phyloP scores from a whole-genome alignment of 1,139 yeast species.

The Saccharomyces hybrid region DNA sequence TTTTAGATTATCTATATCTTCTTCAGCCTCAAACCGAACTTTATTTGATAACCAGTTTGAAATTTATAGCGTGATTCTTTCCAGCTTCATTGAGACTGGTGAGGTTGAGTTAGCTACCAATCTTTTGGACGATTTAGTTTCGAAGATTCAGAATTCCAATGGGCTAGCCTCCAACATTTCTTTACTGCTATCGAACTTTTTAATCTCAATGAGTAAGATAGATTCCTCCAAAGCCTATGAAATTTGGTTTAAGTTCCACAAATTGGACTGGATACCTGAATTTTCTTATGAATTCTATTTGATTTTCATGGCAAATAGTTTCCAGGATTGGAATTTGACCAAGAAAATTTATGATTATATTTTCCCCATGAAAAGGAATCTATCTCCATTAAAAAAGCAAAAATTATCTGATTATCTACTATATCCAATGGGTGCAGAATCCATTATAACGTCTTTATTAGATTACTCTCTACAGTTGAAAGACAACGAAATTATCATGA shows the following conservation, averaged over 20 bases:
- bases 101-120: conserved; percentile 46
- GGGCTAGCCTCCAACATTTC: conserved; percentile 28
- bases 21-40: background rate
- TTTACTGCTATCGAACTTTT: conserved; percentile 31
- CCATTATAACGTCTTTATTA: conserved; percentile 24
- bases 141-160: conserved; percentile 30
- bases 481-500: conserved; percentile 32
- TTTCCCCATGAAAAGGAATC: conserved; percentile 27
- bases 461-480: conserved; percentile 29
- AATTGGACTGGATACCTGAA: conserved; percentile 36
- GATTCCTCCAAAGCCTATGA: conserved; percentile 31
- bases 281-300: conserved; percentile 35
- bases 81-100: conserved; percentile 44
- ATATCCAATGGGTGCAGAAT: conserved; percentile 22
- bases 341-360: conserved; percentile 33
- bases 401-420: conserved; percentile 22
- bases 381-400: conserved; percentile 6
- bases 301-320: conserved; percentile 28
- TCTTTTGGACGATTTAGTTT: conserved; percentile 42
- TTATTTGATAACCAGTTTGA: conserved; percentile 35
- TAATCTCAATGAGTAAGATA: conserved; percentile 30
- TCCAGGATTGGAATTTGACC: conserved; percentile 29
- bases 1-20: conserved; percentile 23
- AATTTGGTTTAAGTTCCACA: conserved; percentile 32
- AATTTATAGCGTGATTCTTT: conserved; percentile 45